Evolutionary conservation across 192 early-diverging fungal species (phyloP), one percentile per base, ranked within the genome.

Genomic region (Borealophlyctis nickersoniae): DNA sequence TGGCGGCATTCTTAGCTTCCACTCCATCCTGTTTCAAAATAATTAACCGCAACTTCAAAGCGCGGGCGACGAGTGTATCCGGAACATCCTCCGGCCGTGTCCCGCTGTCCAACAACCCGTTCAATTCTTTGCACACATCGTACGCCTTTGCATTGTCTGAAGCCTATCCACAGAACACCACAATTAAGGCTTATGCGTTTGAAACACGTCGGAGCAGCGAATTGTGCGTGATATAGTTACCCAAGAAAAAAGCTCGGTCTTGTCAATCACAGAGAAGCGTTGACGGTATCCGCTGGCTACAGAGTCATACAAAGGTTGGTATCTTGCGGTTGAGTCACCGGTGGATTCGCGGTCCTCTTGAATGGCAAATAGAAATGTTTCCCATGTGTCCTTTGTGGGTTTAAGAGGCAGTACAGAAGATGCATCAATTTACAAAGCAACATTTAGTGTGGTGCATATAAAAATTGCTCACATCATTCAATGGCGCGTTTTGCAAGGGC

Each of bases 91-190:
- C 51, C 48, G 63, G 66, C 0, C 52, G 26, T 3, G 48, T 63
- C 3, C 76, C 74, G 45, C 45, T 64, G 57, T 83, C 81, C 49
- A 80, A 31, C 29, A 60, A 29, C 2, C 66, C 36, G 52, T 83
- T 82, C 23, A 75, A 13, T 50, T 82, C 80, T 39, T 72, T 74
- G 73, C 77, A 82, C 2, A 60, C 52, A 59, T 82, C 80, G 49
- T 71, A 34, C 11, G 31, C n/a, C 53, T 77, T 82, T 13, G 22
- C 60, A 70, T 67, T 78, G 36, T 80, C 81, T 11, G 49, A 14
- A 23, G 75, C 67, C 73, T 78, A 26, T 5, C 9, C 31, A 35
- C 26, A 30, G 28, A 55, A 14, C 16, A 55, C 28, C n/a, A 0
- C 28, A 14, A 22, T 24, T 28, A 11, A 5, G 9, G 56, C 14